A percentile compares a stretch with the other conserved stretches of the same genome.
phyloP scores from a whole-genome alignment of 495 filamentous ascomycete species.

The Aspergillus diversus region DNA sequence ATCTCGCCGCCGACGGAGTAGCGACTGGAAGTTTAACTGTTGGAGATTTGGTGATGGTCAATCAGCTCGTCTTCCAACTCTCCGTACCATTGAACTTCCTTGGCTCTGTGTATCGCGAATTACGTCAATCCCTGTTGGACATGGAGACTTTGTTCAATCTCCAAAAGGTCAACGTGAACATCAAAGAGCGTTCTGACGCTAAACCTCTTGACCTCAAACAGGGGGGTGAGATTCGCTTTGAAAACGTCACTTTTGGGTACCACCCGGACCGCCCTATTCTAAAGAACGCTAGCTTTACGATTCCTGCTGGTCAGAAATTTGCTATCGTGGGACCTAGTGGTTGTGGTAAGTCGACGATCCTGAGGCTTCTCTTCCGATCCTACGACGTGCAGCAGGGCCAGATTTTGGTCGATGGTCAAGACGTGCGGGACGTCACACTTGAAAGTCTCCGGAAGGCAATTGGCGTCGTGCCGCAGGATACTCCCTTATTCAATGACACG shows the following conservation, averaged over 20 bases:
- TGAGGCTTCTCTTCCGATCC: slow-evolving; percentile 89
- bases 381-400: slow-evolving; percentile 89
- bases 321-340: slow-evolving; percentile 94
- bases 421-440: slow-evolving; percentile 79
- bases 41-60: slow-evolving; percentile 98
- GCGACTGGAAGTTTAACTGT: slow-evolving; percentile 80
- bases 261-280: slow-evolving; percentile 85
- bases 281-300: slow-evolving; percentile 79
- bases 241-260: slow-evolving; percentile 96
- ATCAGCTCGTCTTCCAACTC: slow-evolving; percentile 97
- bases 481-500: slow-evolving; percentile 93
- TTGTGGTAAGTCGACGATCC: slow-evolving; percentile 93
- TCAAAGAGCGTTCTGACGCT: slow-evolving; percentile 75
- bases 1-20: slow-evolving; percentile 86
- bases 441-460: slow-evolving; percentile 84
- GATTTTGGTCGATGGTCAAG: slow-evolving; percentile 92
- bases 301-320: slow-evolving; percentile 93
- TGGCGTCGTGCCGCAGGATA: slow-evolving; percentile 97
- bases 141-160: slow-evolving; percentile 99
- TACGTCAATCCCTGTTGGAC: slow-evolving; percentile 90
- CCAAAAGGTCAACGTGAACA: slow-evolving; percentile 94
- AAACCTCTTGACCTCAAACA: slow-evolving; percentile 68
- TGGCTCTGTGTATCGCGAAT: slow-evolving; percentile 92
- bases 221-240: slow-evolving; percentile 88
- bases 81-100: slow-evolving; percentile 96